A percentile compares a stretch with the other conserved stretches of the same genome.
Evolutionary conservation across 257 asterid species (phyloP).

Genomic region (Osmanthus fragrans): DNA sequence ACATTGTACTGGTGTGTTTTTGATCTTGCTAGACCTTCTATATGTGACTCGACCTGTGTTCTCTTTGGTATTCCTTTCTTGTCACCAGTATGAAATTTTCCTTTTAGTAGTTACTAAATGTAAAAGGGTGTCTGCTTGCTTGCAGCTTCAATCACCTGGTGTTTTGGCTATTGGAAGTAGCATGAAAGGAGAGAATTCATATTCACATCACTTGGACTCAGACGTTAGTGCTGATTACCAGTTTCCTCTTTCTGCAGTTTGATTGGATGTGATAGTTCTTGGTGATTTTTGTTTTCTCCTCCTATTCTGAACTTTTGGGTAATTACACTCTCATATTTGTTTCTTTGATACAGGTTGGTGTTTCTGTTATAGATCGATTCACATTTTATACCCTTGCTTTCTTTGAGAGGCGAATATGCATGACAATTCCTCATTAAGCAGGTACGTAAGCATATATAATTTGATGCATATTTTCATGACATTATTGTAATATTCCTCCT

Average conservation of each 20-base stretch:
- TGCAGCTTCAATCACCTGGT: conserved; percentile 96
- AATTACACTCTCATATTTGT: conserved; percentile 18
- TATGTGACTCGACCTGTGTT: background rate
- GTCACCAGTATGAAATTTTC: conserved; percentile 12
- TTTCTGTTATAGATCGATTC: conserved; percentile 94
- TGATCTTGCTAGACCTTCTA: background rate
- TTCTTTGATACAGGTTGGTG: conserved; percentile 75
- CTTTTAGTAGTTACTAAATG: conserved; percentile 6
- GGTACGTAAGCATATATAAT: conserved; percentile 41
- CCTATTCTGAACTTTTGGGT: conserved; percentile 1
- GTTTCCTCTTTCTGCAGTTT: conserved; percentile 4
- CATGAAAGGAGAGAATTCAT: conserved; percentile 86
- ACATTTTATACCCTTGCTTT: conserved; percentile 93
- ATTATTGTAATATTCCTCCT: background rate
- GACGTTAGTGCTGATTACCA: conserved; percentile 58
- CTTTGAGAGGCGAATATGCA: conserved; percentile 94
- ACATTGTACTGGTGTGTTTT: background rate
- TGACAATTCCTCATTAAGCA: conserved; percentile 87
- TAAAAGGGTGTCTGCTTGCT: conserved; percentile 18
- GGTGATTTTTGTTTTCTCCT: conserved; percentile 10
- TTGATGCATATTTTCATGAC: background rate
- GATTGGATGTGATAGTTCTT: conserved; percentile 14
- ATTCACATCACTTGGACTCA: conserved; percentile 87
- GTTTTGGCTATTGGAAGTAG: conserved; percentile 98
- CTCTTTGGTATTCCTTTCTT: conserved; percentile 13